These are phyloP conservation scores for Chionographis japonica DNA, from an alignment of 106 monocot species.

Conservation along the genomic window DNA sequence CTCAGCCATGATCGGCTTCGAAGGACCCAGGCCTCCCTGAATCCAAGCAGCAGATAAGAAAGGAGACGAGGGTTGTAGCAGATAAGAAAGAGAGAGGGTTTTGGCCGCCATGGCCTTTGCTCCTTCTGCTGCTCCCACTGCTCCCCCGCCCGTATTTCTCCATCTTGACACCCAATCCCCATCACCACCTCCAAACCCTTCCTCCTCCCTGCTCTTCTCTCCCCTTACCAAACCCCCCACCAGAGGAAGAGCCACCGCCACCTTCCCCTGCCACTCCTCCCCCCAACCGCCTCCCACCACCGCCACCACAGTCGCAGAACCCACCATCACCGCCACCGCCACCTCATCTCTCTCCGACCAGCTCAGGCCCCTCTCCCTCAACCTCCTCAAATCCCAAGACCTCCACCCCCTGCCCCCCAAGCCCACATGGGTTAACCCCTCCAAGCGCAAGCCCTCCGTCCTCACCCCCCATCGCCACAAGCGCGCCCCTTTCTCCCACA, in stretches of 20 bases:
- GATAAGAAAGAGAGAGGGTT: too few species aligned
- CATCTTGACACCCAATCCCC: background rate
- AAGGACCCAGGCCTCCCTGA: too few species aligned
- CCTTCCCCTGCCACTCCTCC: slow-evolving; percentile 27
- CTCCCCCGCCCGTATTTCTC: too few species aligned
- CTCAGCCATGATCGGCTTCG: too few species aligned
- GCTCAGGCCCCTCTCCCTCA: slow-evolving; percentile 67
- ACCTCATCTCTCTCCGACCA: slow-evolving; percentile 65
- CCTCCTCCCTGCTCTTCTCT: slow-evolving; percentile 6
- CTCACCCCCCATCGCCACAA: slow-evolving; percentile 67
- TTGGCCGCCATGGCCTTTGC: background rate
- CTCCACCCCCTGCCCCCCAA: slow-evolving; percentile 13
- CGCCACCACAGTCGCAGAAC: background rate
- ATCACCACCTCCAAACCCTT: background rate
- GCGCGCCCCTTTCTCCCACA: slow-evolving; percentile 23
- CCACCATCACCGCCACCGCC: background rate
- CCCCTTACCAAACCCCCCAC: slow-evolving; percentile 9
- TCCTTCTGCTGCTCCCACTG: background rate
- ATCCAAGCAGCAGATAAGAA: too few species aligned
- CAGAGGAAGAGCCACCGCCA: slow-evolving; percentile 3
- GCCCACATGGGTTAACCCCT: slow-evolving; percentile 87
- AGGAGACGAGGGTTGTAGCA: too few species aligned
- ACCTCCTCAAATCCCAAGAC: slow-evolving; percentile 42
- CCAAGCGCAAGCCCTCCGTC: slow-evolving; percentile 58
- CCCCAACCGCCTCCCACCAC: background rate